These are phyloP conservation scores for Apium graveolens DNA, from an alignment of 129 eudicot species.

Conservation along the genomic window DNA sequence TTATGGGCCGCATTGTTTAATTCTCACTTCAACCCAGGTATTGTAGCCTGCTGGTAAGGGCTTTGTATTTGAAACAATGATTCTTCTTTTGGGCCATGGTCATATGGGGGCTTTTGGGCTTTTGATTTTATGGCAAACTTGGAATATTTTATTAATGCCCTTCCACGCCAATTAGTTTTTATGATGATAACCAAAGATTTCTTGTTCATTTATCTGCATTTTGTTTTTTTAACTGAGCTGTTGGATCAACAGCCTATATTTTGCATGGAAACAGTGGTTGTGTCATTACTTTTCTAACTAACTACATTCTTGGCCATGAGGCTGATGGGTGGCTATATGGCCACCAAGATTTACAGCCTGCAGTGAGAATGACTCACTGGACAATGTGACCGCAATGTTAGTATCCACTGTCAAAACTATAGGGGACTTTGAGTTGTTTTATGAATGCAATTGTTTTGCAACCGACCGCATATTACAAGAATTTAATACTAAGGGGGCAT, in stretches of 20 bases:
- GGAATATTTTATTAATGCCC: no score
- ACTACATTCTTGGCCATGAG: not conserved
- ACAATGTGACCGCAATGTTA: not conserved
- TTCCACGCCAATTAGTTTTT: not conserved
- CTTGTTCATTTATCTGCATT: not conserved
- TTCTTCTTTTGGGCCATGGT: not conserved
- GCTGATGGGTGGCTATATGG: not conserved
- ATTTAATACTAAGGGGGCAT: no score
- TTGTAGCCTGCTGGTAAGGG: no score
- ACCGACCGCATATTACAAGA: no score
- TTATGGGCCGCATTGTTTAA: no score
- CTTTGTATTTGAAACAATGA: no score
- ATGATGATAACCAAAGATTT: no score
- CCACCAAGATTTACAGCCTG: not conserved
- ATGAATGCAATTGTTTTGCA: no score
- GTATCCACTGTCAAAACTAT: not conserved
- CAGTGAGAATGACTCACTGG: not conserved
- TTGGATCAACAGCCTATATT: not conserved
- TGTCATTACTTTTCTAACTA: not conserved
- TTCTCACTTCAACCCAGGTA: no score
- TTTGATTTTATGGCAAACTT: not conserved
- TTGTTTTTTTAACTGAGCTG: not conserved
- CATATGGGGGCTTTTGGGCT: not conserved
- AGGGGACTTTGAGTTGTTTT: not conserved
- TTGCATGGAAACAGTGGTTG: not conserved